Conservation (phyloP, 805 yeast genomes). For the Kuraishia cidri region DNA sequence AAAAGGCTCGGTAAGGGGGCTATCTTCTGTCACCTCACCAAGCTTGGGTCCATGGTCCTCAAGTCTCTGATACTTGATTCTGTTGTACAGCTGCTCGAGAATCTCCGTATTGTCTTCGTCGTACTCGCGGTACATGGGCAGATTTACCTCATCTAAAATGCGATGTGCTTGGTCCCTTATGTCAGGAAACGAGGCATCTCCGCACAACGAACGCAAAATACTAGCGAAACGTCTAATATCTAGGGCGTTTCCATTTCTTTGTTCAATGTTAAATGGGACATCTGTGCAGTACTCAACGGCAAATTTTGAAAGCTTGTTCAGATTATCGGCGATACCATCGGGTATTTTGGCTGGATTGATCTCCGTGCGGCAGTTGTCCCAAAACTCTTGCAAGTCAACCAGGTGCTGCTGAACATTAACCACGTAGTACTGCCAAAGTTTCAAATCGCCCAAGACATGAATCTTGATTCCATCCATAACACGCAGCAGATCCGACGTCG, state of each 20-base stretch:
- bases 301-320: conserved; percentile 37
- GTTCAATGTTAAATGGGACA: conserved; percentile 34
- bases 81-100: conserved; percentile 59
- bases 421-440: conserved; percentile 86
- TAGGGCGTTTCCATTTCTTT: conserved; percentile 44
- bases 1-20: conserved; percentile 78
- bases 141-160: conserved; percentile 71
- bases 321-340: conserved; percentile 25
- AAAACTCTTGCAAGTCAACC: conserved; percentile 24
- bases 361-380: conserved; percentile 13
- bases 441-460: conserved; percentile 57
- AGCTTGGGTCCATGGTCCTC: conserved; percentile 77
- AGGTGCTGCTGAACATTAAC: conserved; percentile 43
- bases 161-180: conserved; percentile 30
- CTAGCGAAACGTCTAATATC: conserved; percentile 42
- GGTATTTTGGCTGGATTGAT: conserved; percentile 27
- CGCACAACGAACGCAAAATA: conserved; percentile 31
- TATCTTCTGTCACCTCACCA: conserved; percentile 49
- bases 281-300: conserved; percentile 31
- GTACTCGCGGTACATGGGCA: conserved; percentile 60
- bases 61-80: conserved; percentile 69
- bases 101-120: conserved; percentile 67
- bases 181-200: conserved; percentile 19
- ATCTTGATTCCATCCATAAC: conserved; percentile 61
- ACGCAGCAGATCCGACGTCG: conserved; percentile 42